These are phyloP conservation scores for Hypoxylon sp. DNA, from an alignment of 2,329 filamentous ascomycete species.

Conservation along the genomic window DNA sequence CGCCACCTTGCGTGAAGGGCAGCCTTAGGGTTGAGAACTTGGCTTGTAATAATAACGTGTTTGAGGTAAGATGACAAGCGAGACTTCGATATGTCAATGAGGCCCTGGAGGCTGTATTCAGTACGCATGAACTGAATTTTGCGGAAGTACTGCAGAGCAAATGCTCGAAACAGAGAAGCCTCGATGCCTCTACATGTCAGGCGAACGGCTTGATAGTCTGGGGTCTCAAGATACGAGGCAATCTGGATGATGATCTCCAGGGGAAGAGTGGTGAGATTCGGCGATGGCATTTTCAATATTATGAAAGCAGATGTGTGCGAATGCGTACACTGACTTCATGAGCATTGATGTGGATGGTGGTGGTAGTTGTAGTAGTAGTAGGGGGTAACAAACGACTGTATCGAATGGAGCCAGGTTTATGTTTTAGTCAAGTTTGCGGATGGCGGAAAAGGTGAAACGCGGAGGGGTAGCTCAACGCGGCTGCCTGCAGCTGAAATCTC, in stretches of 20 bases:
- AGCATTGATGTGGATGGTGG: neutral
- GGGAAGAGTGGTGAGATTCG: constrained; percentile 57
- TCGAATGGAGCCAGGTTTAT: neutral
- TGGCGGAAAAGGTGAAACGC: constrained; percentile 13
- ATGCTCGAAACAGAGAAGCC: constrained; percentile 64
- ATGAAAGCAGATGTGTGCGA: neutral
- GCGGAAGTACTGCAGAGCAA: constrained; percentile 71
- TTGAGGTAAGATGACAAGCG: constrained; percentile 34
- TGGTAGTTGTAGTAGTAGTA: too few species aligned
- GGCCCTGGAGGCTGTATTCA: constrained; percentile 61
- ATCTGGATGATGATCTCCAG: constrained; percentile 70
- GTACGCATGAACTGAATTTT: constrained; percentile 75
- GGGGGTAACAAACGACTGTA: neutral
- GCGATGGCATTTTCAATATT: constrained; percentile 19
- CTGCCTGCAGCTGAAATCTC: constrained; percentile 12
- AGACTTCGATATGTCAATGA: constrained; percentile 47
- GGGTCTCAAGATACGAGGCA: constrained; percentile 63
- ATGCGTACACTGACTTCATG: neutral
- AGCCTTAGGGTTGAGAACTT: constrained; percentile 4
- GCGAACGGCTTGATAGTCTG: constrained; percentile 67
- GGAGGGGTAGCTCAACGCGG: constrained; percentile 10
- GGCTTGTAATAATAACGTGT: constrained; percentile 23
- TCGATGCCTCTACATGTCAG: constrained; percentile 68
- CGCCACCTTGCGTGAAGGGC: neutral
- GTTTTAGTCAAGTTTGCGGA: neutral